Evolutionary conservation across 768 basidiomycete species (phyloP), one percentile per base, ranked within the genome.

Genomic region (Butyriboletus loyo): DNA sequence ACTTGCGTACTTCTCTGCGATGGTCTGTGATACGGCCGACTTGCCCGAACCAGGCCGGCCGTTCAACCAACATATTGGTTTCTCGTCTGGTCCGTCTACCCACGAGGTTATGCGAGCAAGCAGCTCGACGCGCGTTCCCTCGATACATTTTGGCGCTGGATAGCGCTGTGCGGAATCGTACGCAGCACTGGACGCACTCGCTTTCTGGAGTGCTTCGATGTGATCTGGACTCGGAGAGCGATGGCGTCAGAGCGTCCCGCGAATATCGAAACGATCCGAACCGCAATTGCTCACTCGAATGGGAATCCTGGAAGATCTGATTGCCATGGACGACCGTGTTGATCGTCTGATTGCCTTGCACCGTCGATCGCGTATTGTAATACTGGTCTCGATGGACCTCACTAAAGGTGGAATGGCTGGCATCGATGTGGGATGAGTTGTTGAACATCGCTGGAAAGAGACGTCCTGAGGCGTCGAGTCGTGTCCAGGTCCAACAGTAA

Each of bases 11-110:
- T 55, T 64, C 52, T 72, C 60, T 13, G 69, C 65, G 1, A 72
- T 54, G 0, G 69, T 68, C 35, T 72, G 71, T 14, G 62, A 61
- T 13, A 74, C 62, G 1, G 63, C 64, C 7, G 63, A 65, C 43
- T 65, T 65, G 2, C 63, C 63, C n/a, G 58, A 66, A 11, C 63
- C 63, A 36, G 63, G 65, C 5, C 58, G 41, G 22, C 64, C 62
- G 24, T 63, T 65, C 25, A 64, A 57, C 64, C 66, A 69, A 34
- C 63, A 65, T 11, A 61, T 46, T 1, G 52, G 13, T 14, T 53
- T 51, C 32, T 50, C 25, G 42, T 49, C 49, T 1, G 35, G 41
- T 44, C 32, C 53, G 3, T 62, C 56, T 24, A 46, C 31, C 62
- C 63, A 61, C 7, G 56, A 52, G 5, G 52, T 21, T 1, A 64